phyloP scores from a whole-genome alignment of 768 basidiomycete species.

The Russula foetens region DNA sequence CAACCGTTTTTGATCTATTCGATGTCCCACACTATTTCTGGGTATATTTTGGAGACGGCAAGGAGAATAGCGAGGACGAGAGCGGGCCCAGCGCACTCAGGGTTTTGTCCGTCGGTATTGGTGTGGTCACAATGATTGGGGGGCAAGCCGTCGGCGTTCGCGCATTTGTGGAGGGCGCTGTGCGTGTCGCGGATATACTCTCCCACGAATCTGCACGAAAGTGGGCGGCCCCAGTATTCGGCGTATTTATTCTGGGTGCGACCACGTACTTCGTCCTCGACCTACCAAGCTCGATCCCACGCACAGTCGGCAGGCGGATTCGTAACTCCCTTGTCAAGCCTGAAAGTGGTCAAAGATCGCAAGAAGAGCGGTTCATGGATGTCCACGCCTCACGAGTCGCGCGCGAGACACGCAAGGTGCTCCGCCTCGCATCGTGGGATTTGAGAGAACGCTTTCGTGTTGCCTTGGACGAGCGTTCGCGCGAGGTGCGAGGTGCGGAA shows the following conservation, averaged over 20 bases:
- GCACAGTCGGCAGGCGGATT: constrained; percentile 82
- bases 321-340: constrained; percentile 47
- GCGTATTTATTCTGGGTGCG: constrained; percentile 64
- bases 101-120: constrained; percentile 67
- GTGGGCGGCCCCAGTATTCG: constrained; percentile 84
- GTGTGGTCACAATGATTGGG: constrained; percentile 85
- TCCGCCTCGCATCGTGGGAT: constrained; percentile 88
- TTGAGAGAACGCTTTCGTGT: constrained; percentile 69
- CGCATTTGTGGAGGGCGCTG: constrained; percentile 66
- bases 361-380: constrained; percentile 52
- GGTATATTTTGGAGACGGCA: constrained; percentile 54
- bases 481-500: constrained; percentile 72
- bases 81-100: constrained; percentile 56
- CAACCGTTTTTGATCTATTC: constrained; percentile 76
- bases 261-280: constrained; percentile 79
- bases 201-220: constrained; percentile 72
- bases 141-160: constrained; percentile 73
- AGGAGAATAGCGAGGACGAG: constrained; percentile 33
- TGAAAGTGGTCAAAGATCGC: constrained; percentile 40
- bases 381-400: constrained; percentile 62
- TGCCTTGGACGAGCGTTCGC: constrained; percentile 71
- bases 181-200: constrained; percentile 70
- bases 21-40: constrained; percentile 78
- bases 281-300: constrained; percentile 81
- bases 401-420: constrained; percentile 87